Evolutionary conservation across 768 basidiomycete genomes (phyloP).

Genomic region (Kwoniella botswanensis): DNA sequence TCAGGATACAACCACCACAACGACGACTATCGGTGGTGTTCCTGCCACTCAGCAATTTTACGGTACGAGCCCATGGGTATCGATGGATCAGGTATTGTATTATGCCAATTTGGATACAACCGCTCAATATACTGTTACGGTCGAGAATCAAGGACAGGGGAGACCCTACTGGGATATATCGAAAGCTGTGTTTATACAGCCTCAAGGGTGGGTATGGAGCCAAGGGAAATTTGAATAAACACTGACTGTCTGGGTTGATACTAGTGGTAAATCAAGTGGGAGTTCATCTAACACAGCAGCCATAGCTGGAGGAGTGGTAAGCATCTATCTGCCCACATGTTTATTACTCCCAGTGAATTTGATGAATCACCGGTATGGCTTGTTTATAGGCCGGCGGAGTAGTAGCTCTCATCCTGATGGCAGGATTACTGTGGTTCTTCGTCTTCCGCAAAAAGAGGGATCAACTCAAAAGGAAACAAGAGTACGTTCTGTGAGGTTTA

Average conservation of each 20-base stretch:
- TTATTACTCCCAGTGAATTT: too few relatives aligned
- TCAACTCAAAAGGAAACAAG: constrained; percentile 6
- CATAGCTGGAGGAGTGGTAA: constrained; percentile 18
- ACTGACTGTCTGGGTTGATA: not conserved
- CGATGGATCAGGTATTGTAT: constrained; percentile 22
- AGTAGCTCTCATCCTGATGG: constrained; percentile 1
- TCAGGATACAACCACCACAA: not conserved
- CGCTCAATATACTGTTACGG: constrained; percentile 18
- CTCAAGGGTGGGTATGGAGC: constrained; percentile 17
- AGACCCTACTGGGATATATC: constrained; percentile 11
- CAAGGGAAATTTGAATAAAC: too few relatives aligned
- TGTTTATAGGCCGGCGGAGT: constrained; percentile 16
- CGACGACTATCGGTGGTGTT: not conserved
- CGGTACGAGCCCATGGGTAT: constrained; percentile 5
- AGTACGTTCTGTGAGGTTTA: constrained; percentile 1
- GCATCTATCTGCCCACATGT: not conserved
- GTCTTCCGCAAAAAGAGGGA: not conserved
- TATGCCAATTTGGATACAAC: constrained; percentile 17
- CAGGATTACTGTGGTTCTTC: constrained; percentile 17
- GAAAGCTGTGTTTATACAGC: constrained; percentile 16
- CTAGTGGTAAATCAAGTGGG: not conserved
- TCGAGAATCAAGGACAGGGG: constrained; percentile 9
- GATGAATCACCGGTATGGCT: not conserved
- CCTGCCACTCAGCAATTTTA: constrained; percentile 14
- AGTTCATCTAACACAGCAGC: constrained; percentile 14